phyloP scores from a whole-genome alignment of 1,284 basidiomycete genomes.

The Cryptococcus sp. region DNA sequence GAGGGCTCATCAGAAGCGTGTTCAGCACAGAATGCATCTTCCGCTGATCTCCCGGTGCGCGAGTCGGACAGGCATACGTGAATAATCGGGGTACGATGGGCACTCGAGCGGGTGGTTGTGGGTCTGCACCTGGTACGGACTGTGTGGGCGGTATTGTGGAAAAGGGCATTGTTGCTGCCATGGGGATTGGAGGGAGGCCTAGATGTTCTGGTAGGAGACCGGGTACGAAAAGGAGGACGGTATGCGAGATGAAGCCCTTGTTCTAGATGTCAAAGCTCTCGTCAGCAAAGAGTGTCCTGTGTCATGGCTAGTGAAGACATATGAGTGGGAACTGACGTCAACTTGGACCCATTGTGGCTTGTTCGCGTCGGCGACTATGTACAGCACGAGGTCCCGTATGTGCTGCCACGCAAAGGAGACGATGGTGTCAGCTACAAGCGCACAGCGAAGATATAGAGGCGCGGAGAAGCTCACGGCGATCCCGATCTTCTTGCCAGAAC shows the following conservation, averaged over 20 bases:
- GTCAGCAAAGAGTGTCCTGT: background rate
- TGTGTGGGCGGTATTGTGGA: conserved; percentile 60
- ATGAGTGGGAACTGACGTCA: conserved; percentile 59
- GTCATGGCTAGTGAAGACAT: conserved; percentile 6
- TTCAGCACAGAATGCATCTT: conserved; percentile 82
- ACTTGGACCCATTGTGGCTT: conserved; percentile 79
- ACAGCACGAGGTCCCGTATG: conserved; percentile 76
- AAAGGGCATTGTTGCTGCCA: conserved; percentile 60
- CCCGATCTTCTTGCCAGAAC: conserved; percentile 68
- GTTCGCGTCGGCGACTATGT: conserved; percentile 76
- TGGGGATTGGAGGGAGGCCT: conserved; percentile 61
- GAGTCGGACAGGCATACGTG: conserved; percentile 84
- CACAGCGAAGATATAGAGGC: background rate
- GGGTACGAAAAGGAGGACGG: conserved; percentile 75
- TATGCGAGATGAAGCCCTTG: conserved; percentile 68
- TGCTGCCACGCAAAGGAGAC: conserved; percentile 59
- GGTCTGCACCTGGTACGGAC: conserved; percentile 22
- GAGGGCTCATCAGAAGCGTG: conserved; percentile 74
- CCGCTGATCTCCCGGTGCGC: conserved; percentile 79
- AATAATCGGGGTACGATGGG: conserved; percentile 80
- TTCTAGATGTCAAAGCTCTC: conserved; percentile 58
- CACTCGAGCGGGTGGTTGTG: conserved; percentile 50
- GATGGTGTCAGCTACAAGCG: background rate
- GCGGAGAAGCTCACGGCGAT: conserved; percentile 64
- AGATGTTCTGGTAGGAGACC: conserved; percentile 73